Conservation (phyloP, 1,284 basidiomycete genomes). For the Leccinum solheimii region DNA sequence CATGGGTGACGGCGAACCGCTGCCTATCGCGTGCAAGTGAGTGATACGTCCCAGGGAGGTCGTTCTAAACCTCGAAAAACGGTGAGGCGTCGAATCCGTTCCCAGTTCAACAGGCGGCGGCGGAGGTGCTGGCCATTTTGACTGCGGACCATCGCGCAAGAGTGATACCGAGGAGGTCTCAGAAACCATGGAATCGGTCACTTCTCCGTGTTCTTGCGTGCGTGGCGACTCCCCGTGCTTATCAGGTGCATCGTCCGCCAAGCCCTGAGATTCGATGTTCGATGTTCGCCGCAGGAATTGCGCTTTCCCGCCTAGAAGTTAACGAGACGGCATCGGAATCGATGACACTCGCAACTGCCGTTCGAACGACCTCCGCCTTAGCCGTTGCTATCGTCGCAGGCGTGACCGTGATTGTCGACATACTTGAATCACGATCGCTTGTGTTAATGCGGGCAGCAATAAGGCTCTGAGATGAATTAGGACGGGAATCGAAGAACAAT, state of each 20-base stretch:
- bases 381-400: constrained; percentile 46
- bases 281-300: constrained; percentile 10
- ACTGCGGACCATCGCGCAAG: constrained; percentile 21
- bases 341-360: constrained; percentile 50
- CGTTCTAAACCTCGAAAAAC: constrained; percentile 32
- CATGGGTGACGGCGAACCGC: constrained; percentile 19
- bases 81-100: constrained; percentile 27
- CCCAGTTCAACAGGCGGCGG: constrained; percentile 30
- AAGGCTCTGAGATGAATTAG: constrained; percentile 22
- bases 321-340: constrained; percentile 28
- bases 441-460: constrained; percentile 13
- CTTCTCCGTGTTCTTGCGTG: constrained; percentile 16
- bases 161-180: constrained; percentile 24
- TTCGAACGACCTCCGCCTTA: constrained; percentile 39
- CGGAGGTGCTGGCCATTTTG: constrained; percentile 33
- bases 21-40: constrained; percentile 23
- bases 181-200: constrained; percentile 16
- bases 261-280: constrained; percentile 3
- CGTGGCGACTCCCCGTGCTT: constrained; percentile 4
- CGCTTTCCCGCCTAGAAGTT: constrained; percentile 18
- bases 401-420: constrained; percentile 51
- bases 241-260: constrained; percentile 1
- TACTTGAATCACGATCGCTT: constrained; percentile 48
- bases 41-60: constrained; percentile 31
- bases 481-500: constrained; percentile 10